Base-by-base conservation (phyloP, 805 yeast genomes). In the Metschnikowia drakensbergensis region DNA sequence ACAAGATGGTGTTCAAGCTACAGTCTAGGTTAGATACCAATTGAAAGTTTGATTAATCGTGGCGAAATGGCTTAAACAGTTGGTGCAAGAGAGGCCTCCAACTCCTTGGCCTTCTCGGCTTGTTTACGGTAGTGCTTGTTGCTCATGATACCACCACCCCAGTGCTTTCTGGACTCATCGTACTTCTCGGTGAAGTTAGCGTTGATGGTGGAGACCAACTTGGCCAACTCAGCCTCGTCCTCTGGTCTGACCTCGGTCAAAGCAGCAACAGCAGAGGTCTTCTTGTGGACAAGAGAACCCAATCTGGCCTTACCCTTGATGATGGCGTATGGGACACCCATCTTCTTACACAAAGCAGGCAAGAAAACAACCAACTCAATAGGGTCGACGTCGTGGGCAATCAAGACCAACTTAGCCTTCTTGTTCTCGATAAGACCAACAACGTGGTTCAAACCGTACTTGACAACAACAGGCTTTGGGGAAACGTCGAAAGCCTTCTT, bases 121-220 rank as follows among this genome's bases (percentile, higher is more conserved):
- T 74, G 71, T 80, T 86, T 88, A 69, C 84, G 94, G 68, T 81
- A 82, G 68, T 97, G 89, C 82, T 92, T 94, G 65, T 86, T 79
- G 76, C 98, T 97, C 83, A 94, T 80, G 76, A 89, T 71, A 83
- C 99, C 99, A 83, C 99, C 99, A 83, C 98, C 98, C 99, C 99
- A 92, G 85, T 89, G 96, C 80, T 88, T 90, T 84, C 95, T 92
- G 72, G 81, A 70, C 66, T 94, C 97, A 70, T 92, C 97, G 86
- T 85, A 88, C 79, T 89, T 88, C 72, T 88, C 96, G 66, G 76
- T 74, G 78, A 86, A 92, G 94, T 89, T 90, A 62, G 96, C 85
- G 79, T 89, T 84, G 75, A 92, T 82, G 68, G 98, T 86, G 51
- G 97, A 86, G 63, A 94, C 82, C 69, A 92, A 83, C 74, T 88